These are phyloP conservation scores for Massariosphaeria phaeospora DNA, from an alignment of 495 filamentous ascomycete genomes.

Conservation along the genomic window DNA sequence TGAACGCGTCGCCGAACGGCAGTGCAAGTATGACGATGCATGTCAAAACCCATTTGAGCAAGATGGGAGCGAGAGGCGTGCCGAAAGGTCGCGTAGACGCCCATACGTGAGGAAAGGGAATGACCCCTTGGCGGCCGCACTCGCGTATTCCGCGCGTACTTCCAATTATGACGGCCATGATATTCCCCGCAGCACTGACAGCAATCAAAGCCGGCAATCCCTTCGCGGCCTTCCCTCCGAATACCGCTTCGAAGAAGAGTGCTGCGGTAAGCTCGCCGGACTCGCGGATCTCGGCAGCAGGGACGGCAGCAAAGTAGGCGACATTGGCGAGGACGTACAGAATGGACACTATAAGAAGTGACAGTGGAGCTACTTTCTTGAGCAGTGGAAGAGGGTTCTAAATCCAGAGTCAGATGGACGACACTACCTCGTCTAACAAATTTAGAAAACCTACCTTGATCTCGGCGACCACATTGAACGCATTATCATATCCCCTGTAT, in stretches of 20 bases:
- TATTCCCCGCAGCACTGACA: slow-evolving; percentile 62
- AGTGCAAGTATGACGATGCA: slow-evolving; percentile 14
- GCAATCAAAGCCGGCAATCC: slow-evolving; percentile 59
- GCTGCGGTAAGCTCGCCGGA: slow-evolving; percentile 21
- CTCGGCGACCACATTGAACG: slow-evolving; percentile 19
- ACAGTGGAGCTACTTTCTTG: slow-evolving; percentile 4
- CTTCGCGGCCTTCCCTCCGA: slow-evolving; percentile 43
- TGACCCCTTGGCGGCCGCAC: slow-evolving; percentile 14
- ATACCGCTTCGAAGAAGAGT: slow-evolving; percentile 27
- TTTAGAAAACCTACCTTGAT: slow-evolving; percentile 1
- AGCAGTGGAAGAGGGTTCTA: slow-evolving; percentile 14
- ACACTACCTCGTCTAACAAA: background rate
- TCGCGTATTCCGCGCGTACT: slow-evolving; percentile 8
- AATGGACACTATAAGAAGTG: slow-evolving; percentile 13
- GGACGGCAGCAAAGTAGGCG: slow-evolving; percentile 28
- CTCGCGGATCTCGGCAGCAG: slow-evolving; percentile 15
- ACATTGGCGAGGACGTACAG: slow-evolving; percentile 23
- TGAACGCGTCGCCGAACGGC: slow-evolving; percentile 18
- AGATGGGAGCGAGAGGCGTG: slow-evolving; percentile 23
- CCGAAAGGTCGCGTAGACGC: slow-evolving; percentile 15
- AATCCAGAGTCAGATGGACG: background rate
- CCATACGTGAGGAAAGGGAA: slow-evolving; percentile 15
- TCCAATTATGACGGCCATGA: slow-evolving; percentile 59
- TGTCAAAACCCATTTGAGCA: slow-evolving; percentile 14
- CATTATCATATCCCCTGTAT: slow-evolving; percentile 9